Evolutionary conservation across 23 red algal genomes (phyloP).

Genomic region (Porphyridium purpureum): DNA sequence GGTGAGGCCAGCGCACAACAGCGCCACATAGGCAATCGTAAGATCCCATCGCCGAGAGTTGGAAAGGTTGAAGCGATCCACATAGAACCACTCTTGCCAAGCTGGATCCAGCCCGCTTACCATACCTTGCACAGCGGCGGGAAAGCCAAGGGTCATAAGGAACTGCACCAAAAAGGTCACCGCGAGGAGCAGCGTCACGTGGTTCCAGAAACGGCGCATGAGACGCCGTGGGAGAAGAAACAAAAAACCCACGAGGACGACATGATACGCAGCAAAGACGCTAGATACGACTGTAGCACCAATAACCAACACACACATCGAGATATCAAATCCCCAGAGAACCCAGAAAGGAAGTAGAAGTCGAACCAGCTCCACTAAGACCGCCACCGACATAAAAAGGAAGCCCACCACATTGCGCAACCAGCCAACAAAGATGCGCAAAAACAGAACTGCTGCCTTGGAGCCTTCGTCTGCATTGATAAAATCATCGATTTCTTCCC

Average conservation of each 20-base stretch:
- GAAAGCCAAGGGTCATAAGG: slow-evolving; percentile 10
- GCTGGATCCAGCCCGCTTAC: not conserved
- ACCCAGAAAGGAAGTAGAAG: slow-evolving; percentile 18
- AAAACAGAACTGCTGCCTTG: no score
- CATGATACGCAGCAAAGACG: slow-evolving; percentile 9
- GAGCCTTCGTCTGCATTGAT: not conserved
- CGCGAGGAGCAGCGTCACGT: slow-evolving; percentile 11
- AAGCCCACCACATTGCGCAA: not conserved
- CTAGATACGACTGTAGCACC: slow-evolving; percentile 3
- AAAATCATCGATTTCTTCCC: not conserved
- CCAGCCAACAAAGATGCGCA: no score
- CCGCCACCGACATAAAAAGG: not conserved
- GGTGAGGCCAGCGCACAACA: slow-evolving; percentile 12
- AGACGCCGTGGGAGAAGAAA: not conserved
- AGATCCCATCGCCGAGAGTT: not conserved
- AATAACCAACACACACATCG: slow-evolving; percentile 6
- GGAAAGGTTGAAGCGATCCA: slow-evolving; percentile 6
- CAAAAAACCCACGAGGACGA: slow-evolving; percentile 6
- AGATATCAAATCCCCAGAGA: slow-evolving; percentile 16
- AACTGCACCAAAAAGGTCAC: slow-evolving; percentile 6
- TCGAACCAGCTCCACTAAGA: slow-evolving; percentile 1
- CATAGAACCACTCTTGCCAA: slow-evolving; percentile 4
- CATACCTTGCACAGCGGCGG: not conserved
- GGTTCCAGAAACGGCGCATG: slow-evolving; percentile 3
- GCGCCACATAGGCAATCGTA: slow-evolving; percentile 17